Conservation (phyloP, 164 flowering plant genomes). For the Akebia trifoliata region DNA sequence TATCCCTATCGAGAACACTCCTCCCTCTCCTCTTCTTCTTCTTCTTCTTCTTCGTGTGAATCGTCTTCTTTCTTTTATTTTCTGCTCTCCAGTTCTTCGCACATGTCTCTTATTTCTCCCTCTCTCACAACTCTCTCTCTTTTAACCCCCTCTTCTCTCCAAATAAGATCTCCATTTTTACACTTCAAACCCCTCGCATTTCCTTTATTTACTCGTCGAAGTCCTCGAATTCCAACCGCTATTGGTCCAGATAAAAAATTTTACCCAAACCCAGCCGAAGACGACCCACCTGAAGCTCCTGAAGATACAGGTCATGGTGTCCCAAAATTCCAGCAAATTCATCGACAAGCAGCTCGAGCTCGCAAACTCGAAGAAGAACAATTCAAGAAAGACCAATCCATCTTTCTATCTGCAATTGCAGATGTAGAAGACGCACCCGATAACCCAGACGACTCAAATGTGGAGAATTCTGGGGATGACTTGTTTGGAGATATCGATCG, state of each 20-base stretch:
- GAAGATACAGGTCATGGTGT: conserved; percentile 84
- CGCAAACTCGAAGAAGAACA: conserved; percentile 65
- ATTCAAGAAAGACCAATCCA: conserved; percentile 58
- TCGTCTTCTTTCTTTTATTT: conserved; percentile 19
- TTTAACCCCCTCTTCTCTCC: conserved; percentile 11
- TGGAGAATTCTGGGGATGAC: conserved; percentile 54
- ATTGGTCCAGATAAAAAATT: conserved; percentile 55
- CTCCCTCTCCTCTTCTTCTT: background rate
- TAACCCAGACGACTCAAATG: conserved; percentile 7
- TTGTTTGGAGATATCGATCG: conserved; percentile 77
- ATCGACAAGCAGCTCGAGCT: conserved; percentile 71
- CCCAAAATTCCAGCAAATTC: conserved; percentile 65
- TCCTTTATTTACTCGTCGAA: conserved; percentile 9
- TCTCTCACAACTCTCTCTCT: conserved; percentile 17
- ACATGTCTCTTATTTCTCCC: conserved; percentile 17
- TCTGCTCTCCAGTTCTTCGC: too few species aligned
- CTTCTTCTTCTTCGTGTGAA: conserved; percentile 17
- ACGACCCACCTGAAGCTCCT: conserved; percentile 91
- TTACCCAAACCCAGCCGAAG: conserved; percentile 65
- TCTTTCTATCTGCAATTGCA: conserved; percentile 62
- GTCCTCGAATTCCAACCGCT: conserved; percentile 21
- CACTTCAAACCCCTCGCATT: conserved; percentile 16
- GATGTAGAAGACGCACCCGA: conserved; percentile 65
- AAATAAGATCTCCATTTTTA: conserved; percentile 1
- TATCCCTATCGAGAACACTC: conserved; percentile 7